Conservation (phyloP, 2,329 filamentous ascomycete genomes). For the Arthrobotrys musiformis region DNA sequence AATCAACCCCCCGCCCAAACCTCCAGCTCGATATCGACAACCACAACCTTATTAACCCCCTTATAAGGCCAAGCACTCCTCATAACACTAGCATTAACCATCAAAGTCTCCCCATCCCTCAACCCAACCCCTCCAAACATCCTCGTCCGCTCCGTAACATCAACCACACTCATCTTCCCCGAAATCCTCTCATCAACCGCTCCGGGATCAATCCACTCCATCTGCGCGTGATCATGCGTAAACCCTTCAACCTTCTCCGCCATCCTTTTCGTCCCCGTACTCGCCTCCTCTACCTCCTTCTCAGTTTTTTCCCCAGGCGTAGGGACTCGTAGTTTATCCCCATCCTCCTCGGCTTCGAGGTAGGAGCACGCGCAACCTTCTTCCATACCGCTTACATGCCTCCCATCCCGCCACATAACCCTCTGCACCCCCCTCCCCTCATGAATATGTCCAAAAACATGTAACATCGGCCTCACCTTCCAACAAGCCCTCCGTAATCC, state of each 20-base stretch:
- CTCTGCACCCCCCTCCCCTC: constrained; percentile 73
- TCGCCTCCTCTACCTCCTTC: background rate
- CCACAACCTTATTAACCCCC: constrained; percentile 34
- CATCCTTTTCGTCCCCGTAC: background rate
- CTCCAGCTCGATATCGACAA: constrained; percentile 45
- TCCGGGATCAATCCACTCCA: constrained; percentile 47
- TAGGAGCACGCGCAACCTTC: constrained; percentile 37
- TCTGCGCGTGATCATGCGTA: constrained; percentile 43
- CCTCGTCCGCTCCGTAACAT: constrained; percentile 31
- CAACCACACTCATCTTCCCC: constrained; percentile 34
- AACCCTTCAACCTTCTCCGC: constrained; percentile 1
- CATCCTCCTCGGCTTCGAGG: constrained; percentile 4
- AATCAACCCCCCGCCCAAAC: constrained; percentile 34
- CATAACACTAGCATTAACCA: constrained; percentile 42
- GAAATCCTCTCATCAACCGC: constrained; percentile 35
- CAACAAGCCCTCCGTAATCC: constrained; percentile 70
- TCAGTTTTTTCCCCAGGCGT: background rate
- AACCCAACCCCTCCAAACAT: constrained; percentile 51
- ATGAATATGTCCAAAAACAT: constrained; percentile 79
- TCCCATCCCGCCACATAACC: constrained; percentile 70
- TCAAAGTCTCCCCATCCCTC: constrained; percentile 45
- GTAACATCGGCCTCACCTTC: constrained; percentile 72
- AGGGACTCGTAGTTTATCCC: background rate
- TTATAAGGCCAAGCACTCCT: constrained; percentile 22
- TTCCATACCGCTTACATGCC: constrained; percentile 48